phyloP scores from a whole-genome alignment of 257 asterid species.

The Nicotiana noctiflora region DNA sequence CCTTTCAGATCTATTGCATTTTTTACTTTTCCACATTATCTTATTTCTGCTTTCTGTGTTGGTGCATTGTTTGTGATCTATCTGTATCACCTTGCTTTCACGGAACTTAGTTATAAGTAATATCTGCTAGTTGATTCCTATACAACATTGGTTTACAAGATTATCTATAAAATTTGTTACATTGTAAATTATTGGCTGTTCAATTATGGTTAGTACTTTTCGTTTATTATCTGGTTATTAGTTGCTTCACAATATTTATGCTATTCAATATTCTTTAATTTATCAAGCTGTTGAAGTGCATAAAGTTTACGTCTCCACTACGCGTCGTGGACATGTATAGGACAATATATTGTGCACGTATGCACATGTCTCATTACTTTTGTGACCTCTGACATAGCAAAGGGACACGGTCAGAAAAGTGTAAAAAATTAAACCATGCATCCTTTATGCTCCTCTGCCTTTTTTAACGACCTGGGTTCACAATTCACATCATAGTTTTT shows the following conservation, averaged over 20 bases:
- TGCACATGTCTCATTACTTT: neutral
- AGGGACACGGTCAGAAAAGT: neutral
- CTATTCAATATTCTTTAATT: slow-evolving; percentile 3
- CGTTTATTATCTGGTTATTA: neutral
- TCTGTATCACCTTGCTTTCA: neutral
- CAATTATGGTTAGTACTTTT: neutral
- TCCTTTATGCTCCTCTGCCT: neutral
- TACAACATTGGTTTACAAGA: neutral
- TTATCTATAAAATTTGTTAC: neutral
- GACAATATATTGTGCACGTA: neutral
- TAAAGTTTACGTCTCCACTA: neutral
- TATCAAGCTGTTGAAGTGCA: neutral
- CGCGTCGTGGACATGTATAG: neutral
- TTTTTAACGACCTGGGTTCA: neutral
- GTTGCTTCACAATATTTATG: slow-evolving; percentile 1
- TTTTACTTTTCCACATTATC: neutral
- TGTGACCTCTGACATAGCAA: slow-evolving; percentile 1
- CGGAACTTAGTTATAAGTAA: neutral
- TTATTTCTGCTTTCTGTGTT: neutral
- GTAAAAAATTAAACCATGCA: neutral
- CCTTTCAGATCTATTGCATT: neutral
- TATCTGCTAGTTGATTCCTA: slow-evolving; percentile 1
- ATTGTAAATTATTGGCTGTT: neutral
- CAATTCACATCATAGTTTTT: neutral
- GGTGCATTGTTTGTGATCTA: slow-evolving; percentile 1